phyloP scores from a whole-genome alignment of 768 basidiomycete genomes.

The Galerina marginata region DNA sequence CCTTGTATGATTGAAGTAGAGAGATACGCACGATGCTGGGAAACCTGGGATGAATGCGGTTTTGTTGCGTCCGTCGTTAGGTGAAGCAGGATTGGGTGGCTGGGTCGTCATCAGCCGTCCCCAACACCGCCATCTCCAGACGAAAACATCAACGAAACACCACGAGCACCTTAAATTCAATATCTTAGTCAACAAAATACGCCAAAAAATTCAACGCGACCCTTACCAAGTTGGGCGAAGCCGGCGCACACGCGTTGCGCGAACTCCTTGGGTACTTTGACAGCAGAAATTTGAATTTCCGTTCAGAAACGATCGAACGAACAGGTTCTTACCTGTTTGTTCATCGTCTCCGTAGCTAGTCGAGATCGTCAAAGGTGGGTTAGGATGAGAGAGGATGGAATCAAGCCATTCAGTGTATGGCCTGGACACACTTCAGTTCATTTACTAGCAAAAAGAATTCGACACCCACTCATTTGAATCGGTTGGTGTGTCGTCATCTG shows the following conservation, averaged over 20 bases:
- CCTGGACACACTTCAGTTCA: conserved; percentile 13
- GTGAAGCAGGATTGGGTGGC: conserved; percentile 56
- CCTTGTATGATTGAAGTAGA: conserved; percentile 30
- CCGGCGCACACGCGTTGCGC: conserved; percentile 57
- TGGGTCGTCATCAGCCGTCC: conserved; percentile 56
- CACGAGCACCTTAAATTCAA: conserved; percentile 55
- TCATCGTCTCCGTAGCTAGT: conserved; percentile 76
- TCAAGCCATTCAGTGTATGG: conserved; percentile 60
- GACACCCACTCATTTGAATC: conserved; percentile 43
- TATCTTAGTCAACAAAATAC: not conserved
- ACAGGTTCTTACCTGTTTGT: conserved; percentile 53
- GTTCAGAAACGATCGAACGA: not conserved
- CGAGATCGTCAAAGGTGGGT: conserved; percentile 62
- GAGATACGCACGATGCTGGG: conserved; percentile 52
- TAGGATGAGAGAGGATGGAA: conserved; percentile 48
- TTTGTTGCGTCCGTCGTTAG: conserved; percentile 61
- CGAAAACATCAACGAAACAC: conserved; percentile 63
- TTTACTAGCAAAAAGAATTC: not conserved
- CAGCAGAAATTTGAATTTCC: not conserved
- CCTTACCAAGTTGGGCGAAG: conserved; percentile 65
- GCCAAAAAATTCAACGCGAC: not conserved
- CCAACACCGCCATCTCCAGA: conserved; percentile 75
- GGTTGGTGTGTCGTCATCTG: conserved; percentile 43
- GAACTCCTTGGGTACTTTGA: conserved; percentile 56
- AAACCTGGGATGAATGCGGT: conserved; percentile 61